Evolutionary conservation across 108 stramenopile genomes (phyloP), one percentile per base, ranked within the genome.

Genomic region (Fistulifera pelliculosa): DNA sequence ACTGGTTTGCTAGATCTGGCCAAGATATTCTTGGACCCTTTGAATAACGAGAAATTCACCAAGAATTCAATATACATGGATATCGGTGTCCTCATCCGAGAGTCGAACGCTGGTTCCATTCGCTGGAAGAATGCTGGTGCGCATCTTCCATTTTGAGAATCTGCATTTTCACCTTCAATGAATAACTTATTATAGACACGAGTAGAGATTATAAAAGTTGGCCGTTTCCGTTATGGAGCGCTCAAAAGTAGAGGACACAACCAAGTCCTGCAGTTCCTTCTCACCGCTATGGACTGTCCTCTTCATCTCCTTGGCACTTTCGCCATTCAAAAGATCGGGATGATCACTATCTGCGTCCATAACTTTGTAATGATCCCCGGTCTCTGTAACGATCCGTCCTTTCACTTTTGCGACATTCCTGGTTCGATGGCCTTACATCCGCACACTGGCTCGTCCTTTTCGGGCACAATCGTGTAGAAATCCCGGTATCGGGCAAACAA

Each of bases 401-500:
- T 73, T 71, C 54, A 65, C 64, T 12, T 61, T 11, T 78, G 52
- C 18, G 52, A 43, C 41, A 79, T 54, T 6, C 77, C 83, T 11
- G 44, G 50, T 40, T 74, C 65, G 13, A 44, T 43, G 12, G 65
- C 68, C 14, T 52, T 42, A 52, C 76, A 80, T 14, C 74, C 73
- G 54, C 78, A 77, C 16, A 45, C 47, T 1, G 64, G 52, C 39
- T 69, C 58, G 12, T 69, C 61, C 13, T 49, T 18, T 40, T 76
- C 55, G 11, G 58, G 26, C n/a, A 49, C 64, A 54, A 80, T 74
- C 38, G 64, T 68, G 49, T 58, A 65, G 27, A 76, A 77, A 41
- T 85, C 83, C 12, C 77, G 67, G 45, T 74, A 80, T 18, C 76
- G 70, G 11, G 64, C 79, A 73, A 85, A 85, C 18, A 81, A 41